Evolutionary conservation across 164 flowering plant species (phyloP).

Genomic region (Annona squamosa): DNA sequence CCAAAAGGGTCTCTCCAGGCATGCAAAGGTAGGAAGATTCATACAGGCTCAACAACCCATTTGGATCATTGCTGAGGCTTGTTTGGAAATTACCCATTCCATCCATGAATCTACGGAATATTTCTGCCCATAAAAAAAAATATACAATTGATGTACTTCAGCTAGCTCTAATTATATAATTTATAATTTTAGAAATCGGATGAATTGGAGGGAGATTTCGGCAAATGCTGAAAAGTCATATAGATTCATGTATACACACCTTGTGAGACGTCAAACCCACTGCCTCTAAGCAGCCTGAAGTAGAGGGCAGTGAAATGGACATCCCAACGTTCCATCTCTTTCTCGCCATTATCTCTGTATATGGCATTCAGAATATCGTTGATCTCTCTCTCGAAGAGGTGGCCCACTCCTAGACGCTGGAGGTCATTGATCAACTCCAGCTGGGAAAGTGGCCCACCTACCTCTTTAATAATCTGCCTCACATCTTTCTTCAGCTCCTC

Average conservation of each 20-base stretch:
- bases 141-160: too few relatives aligned
- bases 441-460: slow-evolving; percentile 4
- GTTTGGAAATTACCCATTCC: slow-evolving; percentile 18
- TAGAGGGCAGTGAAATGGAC: slow-evolving; percentile 2
- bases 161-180: too few relatives aligned
- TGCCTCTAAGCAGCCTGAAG: slow-evolving; percentile 10
- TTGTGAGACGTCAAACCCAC: slow-evolving; percentile 1
- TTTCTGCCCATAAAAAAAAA: slow-evolving; percentile 7
- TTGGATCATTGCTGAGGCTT: slow-evolving; percentile 10
- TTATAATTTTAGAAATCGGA: too few relatives aligned
- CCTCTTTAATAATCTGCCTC: slow-evolving; percentile 6
- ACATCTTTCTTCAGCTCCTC: slow-evolving; percentile 16
- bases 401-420: slow-evolving; percentile 21
- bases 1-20: slow-evolving; percentile 42
- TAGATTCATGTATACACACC: neutral
- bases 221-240: too few relatives aligned
- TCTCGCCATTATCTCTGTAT: neutral
- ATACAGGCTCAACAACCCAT: slow-evolving; percentile 25
- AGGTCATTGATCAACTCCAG: slow-evolving; percentile 21
- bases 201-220: too few relatives aligned
- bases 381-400: slow-evolving; percentile 20
- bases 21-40: slow-evolving; percentile 30
- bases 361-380: neutral
- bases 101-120: slow-evolving; percentile 26
- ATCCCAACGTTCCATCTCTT: neutral